Base-by-base conservation (phyloP, 176 grass and related monocot species). In the Aegilops longissima region DNA sequence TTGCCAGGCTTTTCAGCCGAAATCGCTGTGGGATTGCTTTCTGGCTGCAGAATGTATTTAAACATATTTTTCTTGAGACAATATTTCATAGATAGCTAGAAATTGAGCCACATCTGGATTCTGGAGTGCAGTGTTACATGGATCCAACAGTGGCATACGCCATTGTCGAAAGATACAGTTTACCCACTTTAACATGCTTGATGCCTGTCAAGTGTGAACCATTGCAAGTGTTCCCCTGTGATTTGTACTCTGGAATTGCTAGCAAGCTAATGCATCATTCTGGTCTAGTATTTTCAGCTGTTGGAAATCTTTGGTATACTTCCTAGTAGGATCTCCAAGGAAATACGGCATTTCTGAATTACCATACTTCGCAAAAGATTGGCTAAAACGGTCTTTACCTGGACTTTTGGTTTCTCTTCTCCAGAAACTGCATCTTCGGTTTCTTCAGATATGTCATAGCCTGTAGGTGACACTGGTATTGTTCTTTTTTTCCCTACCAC, bases 231-330 rank as follows among this genome's bases (percentile, higher is more conserved):
- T 17, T 62, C 29, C 51, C 35, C 7, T 5, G 3, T 42, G 24
- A 58, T 74, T 73, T 74, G 18, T 21, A 83, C 33, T 9, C 21
- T 31, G 14, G 42, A 58, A 36, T 79, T 66, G 45, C 3, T 36
- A 56, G 16, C 18, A 61, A 34, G 47, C 61, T 66, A 54, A 24
- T 58, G 59, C 59, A 85, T 49, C 45, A 6, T 52, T 66, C 35
- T 2, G 3, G 12, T 30, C 61, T 59, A 74, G 56, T 17, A 66
- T 75, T 47, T 56, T 88, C 25, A 33, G 23, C 4, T 80, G 27
- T 63, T 79, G 34, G 36, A 74, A 70, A 88, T 79, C 23, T 58
- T 58, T 83, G n/a, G 38, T 66, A 62, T n/a, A 70, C 34, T 10
- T 42, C 40, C 40, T 42, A 68, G 18, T 33, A 62, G 14, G 17